Conservation (phyloP, 257 asterid species). For the Cynanchum wilfordii region DNA sequence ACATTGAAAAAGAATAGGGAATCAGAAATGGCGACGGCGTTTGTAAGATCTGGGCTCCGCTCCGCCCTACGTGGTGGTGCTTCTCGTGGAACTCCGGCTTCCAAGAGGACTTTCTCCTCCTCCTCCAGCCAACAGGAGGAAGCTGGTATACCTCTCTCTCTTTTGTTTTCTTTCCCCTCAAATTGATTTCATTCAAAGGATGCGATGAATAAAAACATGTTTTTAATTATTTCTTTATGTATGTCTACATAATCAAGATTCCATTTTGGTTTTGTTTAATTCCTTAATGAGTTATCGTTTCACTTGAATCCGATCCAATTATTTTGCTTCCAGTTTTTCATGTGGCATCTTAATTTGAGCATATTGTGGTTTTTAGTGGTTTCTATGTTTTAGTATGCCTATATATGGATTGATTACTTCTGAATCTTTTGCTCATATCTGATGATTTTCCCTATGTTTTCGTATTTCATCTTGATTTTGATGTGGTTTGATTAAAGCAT, state of each 20-base stretch:
- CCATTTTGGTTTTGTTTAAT: neutral
- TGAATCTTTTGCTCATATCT: neutral
- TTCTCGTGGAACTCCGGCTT: constrained; percentile 39
- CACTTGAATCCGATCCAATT: neutral
- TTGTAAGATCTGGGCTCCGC: constrained; percentile 76
- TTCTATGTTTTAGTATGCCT: neutral
- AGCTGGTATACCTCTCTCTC: constrained; percentile 52
- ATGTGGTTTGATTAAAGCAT: neutral
- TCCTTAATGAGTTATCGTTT: neutral
- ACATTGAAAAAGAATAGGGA: neutral
- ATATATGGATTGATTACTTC: neutral
- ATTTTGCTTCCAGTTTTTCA: neutral
- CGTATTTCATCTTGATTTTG: neutral
- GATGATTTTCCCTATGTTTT: neutral
- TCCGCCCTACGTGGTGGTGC: constrained; percentile 69
- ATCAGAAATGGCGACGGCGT: constrained; percentile 69
- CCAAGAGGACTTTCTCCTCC: constrained; percentile 63
- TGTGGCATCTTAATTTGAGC: neutral
- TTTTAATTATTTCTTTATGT: neutral
- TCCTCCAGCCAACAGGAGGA: constrained; percentile 64
- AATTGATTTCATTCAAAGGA: neutral
- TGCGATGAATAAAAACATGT: no score
- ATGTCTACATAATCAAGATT: neutral
- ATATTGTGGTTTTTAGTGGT: neutral
- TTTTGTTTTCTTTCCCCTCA: neutral